Base-by-base conservation (phyloP, 108 stramenopile species). In the Phaeodactylum tricornutum region DNA sequence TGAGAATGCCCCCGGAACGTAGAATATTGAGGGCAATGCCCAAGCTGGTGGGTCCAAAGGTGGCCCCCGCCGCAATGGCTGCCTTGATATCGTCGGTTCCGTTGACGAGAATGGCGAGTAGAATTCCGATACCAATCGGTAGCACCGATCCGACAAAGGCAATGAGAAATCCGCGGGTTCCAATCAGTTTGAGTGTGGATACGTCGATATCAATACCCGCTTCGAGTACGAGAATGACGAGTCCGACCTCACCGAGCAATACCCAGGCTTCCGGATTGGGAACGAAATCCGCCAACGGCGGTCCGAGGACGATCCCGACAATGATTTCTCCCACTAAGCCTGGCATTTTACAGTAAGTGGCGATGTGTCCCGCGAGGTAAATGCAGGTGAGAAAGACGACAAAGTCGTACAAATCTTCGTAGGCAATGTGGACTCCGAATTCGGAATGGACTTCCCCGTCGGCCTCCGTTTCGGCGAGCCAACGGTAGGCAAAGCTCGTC, bases 171-270 rank as follows among this genome's bases (percentile, higher is more conserved):
- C 84, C 88, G 12, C 82, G 60, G 1, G 63, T 56, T 37, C 88
- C 88, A 53, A 91, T 81, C 37, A 89, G 55, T 27, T 77, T 75
- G 30, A 89, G 55, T 34, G 75, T 77, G 22, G 75, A 65, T 27
- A 84, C 35, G 62, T 89, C 83, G 46, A 89, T 79, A 53, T 81
- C 78, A 45, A 89, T 74, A 14, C 87, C 87, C 15, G 83, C 87
- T 59, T 89, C 87, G 17, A 89, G 32, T 4, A 84, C 80, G 11
- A 84, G 55, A 11, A 27, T 9, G 5, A 56, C 70, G 3, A 37
- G 66, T 64, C 87, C 87, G 7, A 88, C 48, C 51, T 88, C 82
- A 11, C 87, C 87, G 43, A 88, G 40, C 58, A 81, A 63, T 29
- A 79, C 81, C 50, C 71, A 81, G 2, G 74, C 75, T 29, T 72